Percentiles rank a stretch among this genome's conserved stretches.
phyloP scores from a whole-genome alignment of 768 basidiomycete genomes.

The Lentinula lateritia region DNA sequence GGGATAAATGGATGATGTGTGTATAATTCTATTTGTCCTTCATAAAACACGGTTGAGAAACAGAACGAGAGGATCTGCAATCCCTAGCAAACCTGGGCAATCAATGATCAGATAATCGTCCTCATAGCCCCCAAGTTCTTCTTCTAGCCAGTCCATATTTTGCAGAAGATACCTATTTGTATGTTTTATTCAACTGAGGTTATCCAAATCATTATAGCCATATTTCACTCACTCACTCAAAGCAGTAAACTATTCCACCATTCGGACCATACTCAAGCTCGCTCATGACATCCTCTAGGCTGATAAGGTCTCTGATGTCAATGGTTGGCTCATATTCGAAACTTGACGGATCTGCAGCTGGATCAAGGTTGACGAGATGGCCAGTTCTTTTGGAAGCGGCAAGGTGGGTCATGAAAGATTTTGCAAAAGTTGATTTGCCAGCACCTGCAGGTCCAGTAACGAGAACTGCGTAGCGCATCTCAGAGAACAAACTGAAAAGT shows the following conservation, averaged over 20 bases:
- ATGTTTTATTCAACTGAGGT: background rate
- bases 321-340: conserved; percentile 92
- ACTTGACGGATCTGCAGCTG: conserved; percentile 79
- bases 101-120: conserved; percentile 94
- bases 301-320: conserved; percentile 91
- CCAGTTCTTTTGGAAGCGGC: conserved; percentile 73
- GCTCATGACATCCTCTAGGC: conserved; percentile 91
- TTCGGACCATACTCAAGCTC: conserved; percentile 96
- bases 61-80: background rate
- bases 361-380: conserved; percentile 96
- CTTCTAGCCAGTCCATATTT: conserved; percentile 98
- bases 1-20: conserved; percentile 98
- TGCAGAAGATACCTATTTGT: conserved; percentile 79
- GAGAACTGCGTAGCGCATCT: conserved; percentile 85
- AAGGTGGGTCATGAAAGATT: conserved; percentile 85
- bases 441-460: conserved; percentile 97
- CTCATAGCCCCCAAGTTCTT: conserved; percentile 90
- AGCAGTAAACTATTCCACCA: conserved; percentile 95
- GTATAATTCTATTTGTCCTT: conserved; percentile 97
- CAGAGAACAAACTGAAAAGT: background rate
- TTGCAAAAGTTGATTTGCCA: conserved; percentile 93
- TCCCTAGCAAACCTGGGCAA: conserved; percentile 63
- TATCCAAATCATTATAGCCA: background rate
- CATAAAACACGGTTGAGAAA: background rate
- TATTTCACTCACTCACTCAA: conserved; percentile 85